phyloP scores from a whole-genome alignment of 495 filamentous ascomycete species.

The Xylaria curta region DNA sequence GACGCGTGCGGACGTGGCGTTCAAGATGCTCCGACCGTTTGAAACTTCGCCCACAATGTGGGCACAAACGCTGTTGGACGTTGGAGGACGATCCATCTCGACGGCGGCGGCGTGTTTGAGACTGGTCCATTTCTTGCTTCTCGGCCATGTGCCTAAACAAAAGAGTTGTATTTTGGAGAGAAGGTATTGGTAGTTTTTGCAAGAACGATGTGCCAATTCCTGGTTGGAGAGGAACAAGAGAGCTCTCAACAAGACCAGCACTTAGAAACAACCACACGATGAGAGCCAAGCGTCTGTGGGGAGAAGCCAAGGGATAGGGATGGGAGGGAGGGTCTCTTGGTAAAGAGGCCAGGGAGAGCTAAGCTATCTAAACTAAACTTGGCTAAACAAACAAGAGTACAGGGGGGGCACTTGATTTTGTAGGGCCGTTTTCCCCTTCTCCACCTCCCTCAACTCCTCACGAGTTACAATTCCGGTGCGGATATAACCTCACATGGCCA shows the following conservation, averaged over 20 bases:
- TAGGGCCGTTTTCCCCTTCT: conserved; percentile 29
- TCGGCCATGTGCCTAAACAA: conserved; percentile 37
- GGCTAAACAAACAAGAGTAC: conserved; percentile 28
- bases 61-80: conserved; percentile 41
- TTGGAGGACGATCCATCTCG: conserved; percentile 42
- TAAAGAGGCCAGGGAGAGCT: conserved; percentile 26
- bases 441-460: conserved; percentile 29
- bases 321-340: conserved; percentile 24
- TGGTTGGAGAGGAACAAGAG: conserved; percentile 21
- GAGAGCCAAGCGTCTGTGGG: conserved; percentile 24
- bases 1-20: conserved; percentile 63
- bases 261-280: conserved; percentile 25
- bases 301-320: conserved; percentile 25
- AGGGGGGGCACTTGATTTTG: conserved; percentile 30
- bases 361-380: conserved; percentile 31
- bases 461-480: conserved; percentile 26
- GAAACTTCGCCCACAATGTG: conserved; percentile 44
- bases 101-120: conserved; percentile 42
- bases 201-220: conserved; percentile 1
- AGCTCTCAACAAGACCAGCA: conserved; percentile 18
- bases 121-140: conserved; percentile 43
- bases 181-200: conserved; percentile 16
- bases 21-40: conserved; percentile 57
- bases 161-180: conserved; percentile 18
- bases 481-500: conserved; percentile 31